Evolutionary conservation across 192 early-diverging fungal species (phyloP).

Genomic region (Rhizoclosmatium sp.): DNA sequence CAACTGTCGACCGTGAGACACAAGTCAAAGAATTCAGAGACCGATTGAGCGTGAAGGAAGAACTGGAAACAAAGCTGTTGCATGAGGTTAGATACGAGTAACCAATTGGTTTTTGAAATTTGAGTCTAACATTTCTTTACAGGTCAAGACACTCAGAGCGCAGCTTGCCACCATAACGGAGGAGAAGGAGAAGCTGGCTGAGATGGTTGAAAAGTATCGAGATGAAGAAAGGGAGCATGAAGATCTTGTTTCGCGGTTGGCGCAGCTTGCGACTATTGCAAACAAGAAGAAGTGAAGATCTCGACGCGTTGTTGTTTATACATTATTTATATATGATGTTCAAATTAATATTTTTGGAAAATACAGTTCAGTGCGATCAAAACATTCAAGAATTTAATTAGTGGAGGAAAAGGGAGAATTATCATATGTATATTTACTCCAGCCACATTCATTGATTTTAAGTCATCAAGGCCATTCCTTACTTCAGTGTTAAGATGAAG

Average conservation of each 20-base stretch:
- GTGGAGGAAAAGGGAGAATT: too few relatives aligned
- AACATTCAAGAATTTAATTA: too few relatives aligned
- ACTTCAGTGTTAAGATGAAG: too few relatives aligned
- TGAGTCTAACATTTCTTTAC: background rate
- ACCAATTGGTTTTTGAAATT: background rate
- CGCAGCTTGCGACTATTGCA: slow-evolving; percentile 27
- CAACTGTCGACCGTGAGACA: slow-evolving; percentile 7
- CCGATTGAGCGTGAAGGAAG: slow-evolving; percentile 27
- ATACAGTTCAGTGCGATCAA: too few relatives aligned
- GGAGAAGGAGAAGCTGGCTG: slow-evolving; percentile 23
- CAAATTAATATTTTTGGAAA: too few relatives aligned
- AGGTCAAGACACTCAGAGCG: slow-evolving; percentile 10
- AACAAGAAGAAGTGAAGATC: background rate
- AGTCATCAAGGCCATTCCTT: too few relatives aligned
- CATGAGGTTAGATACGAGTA: background rate
- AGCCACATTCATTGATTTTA: too few relatives aligned
- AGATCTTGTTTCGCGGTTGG: slow-evolving; percentile 30
- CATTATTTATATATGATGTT: too few relatives aligned
- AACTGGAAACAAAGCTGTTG: slow-evolving; percentile 26
- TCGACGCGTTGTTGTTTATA: too few relatives aligned
- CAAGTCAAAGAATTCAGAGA: slow-evolving; percentile 14
- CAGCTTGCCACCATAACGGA: background rate
- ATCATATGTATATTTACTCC: too few relatives aligned
- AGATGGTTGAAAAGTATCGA: slow-evolving; percentile 23
- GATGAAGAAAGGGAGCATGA: slow-evolving; percentile 36